These are phyloP conservation scores for Akanthomyces uredinophilus DNA, from an alignment of 2,329 filamentous ascomycete genomes.

Conservation along the genomic window DNA sequence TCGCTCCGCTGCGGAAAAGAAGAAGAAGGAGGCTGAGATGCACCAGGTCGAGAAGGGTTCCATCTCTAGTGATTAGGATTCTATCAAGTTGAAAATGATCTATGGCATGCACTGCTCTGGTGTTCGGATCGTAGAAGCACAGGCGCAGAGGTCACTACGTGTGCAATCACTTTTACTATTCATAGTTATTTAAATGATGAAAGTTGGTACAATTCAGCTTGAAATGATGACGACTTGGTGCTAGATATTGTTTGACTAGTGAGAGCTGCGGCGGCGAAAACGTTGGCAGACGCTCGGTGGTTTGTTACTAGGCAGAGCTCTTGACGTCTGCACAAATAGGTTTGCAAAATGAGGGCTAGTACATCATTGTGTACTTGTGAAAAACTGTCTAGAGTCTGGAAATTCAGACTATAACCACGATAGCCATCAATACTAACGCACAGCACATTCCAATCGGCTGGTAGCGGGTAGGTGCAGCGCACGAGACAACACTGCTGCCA, in stretches of 20 bases:
- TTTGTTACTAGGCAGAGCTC: too few relatives aligned
- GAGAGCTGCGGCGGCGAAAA: too few relatives aligned
- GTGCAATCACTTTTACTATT: background rate
- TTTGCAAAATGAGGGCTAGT: too few relatives aligned
- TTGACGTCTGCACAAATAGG: too few relatives aligned
- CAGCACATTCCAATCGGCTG: background rate
- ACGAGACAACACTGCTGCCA: background rate
- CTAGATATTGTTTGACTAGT: too few relatives aligned
- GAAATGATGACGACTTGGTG: too few relatives aligned
- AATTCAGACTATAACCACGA: too few relatives aligned
- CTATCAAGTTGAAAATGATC: background rate
- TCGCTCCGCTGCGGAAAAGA: background rate
- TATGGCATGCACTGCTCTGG: too few relatives aligned
- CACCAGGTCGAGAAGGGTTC: background rate
- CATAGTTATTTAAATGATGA: background rate
- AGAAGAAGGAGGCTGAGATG: slow-evolving; percentile 1
- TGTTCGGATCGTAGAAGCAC: background rate
- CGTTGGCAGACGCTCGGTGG: too few relatives aligned
- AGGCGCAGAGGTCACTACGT: background rate
- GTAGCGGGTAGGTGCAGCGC: background rate
- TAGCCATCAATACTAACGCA: background rate
- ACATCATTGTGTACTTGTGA: too few relatives aligned
- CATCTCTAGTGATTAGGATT: background rate
- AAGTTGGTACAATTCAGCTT: background rate
- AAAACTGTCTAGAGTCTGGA: too few relatives aligned